Evolutionary conservation across 2,329 filamentous ascomycete genomes (phyloP).

Genomic region (Stylonectria norvegica): DNA sequence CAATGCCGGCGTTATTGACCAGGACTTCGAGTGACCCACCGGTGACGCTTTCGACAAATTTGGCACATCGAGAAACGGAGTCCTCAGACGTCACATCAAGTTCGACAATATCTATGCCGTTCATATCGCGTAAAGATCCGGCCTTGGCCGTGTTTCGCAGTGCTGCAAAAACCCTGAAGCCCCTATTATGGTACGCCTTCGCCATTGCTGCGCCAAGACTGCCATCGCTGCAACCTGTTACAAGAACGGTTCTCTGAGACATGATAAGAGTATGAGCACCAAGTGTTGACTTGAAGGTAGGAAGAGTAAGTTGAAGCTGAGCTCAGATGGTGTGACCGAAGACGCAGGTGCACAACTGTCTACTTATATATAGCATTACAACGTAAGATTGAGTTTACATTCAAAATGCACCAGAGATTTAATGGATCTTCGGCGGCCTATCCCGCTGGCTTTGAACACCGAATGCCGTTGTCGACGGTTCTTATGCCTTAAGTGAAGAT

Average conservation of each 20-base stretch:
- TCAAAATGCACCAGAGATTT: too few relatives aligned
- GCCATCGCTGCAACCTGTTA: slow-evolving; percentile 26
- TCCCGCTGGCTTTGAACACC: too few relatives aligned
- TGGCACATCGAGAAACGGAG: slow-evolving; percentile 18
- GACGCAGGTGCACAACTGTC: too few relatives aligned
- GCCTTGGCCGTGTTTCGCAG: slow-evolving; percentile 28
- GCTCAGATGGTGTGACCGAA: too few relatives aligned
- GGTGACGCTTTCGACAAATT: slow-evolving; percentile 19
- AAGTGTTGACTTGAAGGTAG: too few relatives aligned
- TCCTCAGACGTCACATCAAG: slow-evolving; percentile 30
- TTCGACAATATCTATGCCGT: slow-evolving; percentile 21
- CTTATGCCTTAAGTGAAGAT: too few relatives aligned
- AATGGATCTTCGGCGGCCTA: too few relatives aligned
- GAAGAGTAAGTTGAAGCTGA: too few relatives aligned
- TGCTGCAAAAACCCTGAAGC: slow-evolving; percentile 33
- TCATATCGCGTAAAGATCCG: slow-evolving; percentile 16
- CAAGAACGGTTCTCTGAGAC: slow-evolving; percentile 14
- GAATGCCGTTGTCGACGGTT: too few relatives aligned
- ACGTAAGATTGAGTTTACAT: too few relatives aligned
- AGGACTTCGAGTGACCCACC: slow-evolving; percentile 20
- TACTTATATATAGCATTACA: too few relatives aligned
- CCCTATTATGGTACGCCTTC: slow-evolving; percentile 15
- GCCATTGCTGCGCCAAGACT: slow-evolving; percentile 25
- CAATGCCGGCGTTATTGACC: slow-evolving; percentile 22
- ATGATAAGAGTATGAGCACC: too few relatives aligned